Conservation (phyloP, 306 rosid genomes). For the Senna tora region DNA sequence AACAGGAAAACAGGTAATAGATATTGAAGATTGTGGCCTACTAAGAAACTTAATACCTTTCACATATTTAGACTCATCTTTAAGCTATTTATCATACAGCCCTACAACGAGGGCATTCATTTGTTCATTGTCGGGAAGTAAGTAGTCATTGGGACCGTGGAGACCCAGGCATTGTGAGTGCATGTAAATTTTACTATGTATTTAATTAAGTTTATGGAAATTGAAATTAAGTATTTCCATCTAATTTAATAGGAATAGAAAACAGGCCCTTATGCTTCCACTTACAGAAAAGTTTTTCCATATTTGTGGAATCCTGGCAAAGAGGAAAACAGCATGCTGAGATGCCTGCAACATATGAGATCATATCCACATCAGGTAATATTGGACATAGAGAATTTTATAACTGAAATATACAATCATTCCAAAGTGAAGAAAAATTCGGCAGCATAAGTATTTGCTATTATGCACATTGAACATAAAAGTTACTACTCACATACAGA, state of each 20-base stretch:
- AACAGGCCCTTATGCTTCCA: conserved; percentile 36
- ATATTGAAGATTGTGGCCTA: conserved; percentile 7
- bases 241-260: conserved; percentile 34
- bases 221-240: conserved; percentile 14
- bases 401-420: conserved; percentile 11
- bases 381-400: conserved; percentile 12
- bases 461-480: background rate
- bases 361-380: conserved; percentile 42
- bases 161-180: conserved; percentile 18
- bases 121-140: conserved; percentile 22
- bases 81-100: conserved; percentile 18
- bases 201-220: conserved; percentile 13
- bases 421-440: conserved; percentile 15
- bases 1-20: conserved; percentile 23
- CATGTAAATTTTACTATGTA: conserved; percentile 22
- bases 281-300: conserved; percentile 94
- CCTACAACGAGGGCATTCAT: conserved; percentile 25
- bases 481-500: conserved; percentile 76
- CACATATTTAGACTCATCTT: conserved; percentile 10
- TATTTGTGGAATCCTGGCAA: conserved; percentile 95
- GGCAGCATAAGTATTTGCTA: conserved; percentile 26
- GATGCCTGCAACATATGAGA: conserved; percentile 70
- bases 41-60: conserved; percentile 18
- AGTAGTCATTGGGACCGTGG: background rate
- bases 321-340: conserved; percentile 88